Evolutionary conservation across 176 grass and related monocot genomes (phyloP), one percentile per base, ranked within the genome.

Genomic region (Luzula sylvatica): DNA sequence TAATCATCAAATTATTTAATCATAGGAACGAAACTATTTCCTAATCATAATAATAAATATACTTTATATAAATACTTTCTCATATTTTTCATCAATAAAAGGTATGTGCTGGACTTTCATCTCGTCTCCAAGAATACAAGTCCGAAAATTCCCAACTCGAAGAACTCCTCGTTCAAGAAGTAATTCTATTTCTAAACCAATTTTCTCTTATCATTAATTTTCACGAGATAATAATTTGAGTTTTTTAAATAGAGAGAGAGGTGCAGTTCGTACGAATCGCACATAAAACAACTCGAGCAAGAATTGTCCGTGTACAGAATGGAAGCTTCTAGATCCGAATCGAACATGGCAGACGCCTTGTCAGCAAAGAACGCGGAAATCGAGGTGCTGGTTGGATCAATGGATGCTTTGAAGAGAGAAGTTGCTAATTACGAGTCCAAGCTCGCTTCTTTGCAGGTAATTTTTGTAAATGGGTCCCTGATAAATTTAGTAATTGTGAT

Each of bases 41-140:
- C 63, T 38, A 19, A 64, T 25, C 32, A 9, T 73, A 18, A 61
- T 76, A 19, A 42, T 4, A 70, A 19, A 64, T 15, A 38, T 49
- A 9, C 27, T 65, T 58, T 25, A 17, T 19, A 15, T 8, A 29
- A 45, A 47, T n/a, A 26, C 21, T 48, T 64, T 11, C 46, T 20
- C 15, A 16, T 50, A 64, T 29, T 24, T 52, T 80, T 28, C 71
- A 79, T 55, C 74, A 46, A 12, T 42, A 38, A 75, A 40, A 98
- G 92, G 78, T 98, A 50, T 98, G 92, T 45, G 78, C 85, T 66
- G 92, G 92, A 73, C 85, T 98, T 50, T 90, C 85, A n/a, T 80
- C 85, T 45, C 92, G 85, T 20, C 85, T 98, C 65, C 92, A 98
- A 79, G 92, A 98, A 50, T 98, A 98, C 56, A 98, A 90, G 75